A percentile compares a stretch with the other conserved stretches of the same genome.
Evolutionary conservation across 1,284 basidiomycete genomes (phyloP).

Genomic region (Puccinia triticina): DNA sequence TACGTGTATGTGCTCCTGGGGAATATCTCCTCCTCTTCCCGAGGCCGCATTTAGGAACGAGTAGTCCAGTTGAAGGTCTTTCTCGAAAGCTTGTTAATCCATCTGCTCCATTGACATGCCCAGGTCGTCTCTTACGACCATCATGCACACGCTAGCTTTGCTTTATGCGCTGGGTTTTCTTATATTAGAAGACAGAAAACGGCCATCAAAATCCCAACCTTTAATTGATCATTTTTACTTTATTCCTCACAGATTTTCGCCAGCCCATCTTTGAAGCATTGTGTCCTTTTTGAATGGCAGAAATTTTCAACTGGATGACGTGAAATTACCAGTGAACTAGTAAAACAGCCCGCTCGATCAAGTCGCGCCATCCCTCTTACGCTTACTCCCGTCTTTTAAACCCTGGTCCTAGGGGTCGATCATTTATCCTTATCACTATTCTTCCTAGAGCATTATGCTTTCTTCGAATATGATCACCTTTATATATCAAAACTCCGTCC

Average conservation of each 20-base stretch:
- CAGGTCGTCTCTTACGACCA: constrained; percentile 21
- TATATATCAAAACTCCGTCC: constrained; percentile 23
- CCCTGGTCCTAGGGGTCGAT: constrained; percentile 32
- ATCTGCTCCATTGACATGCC: constrained; percentile 25
- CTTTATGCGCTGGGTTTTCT: constrained; percentile 10
- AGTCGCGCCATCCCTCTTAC: constrained; percentile 4
- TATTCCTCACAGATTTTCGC: neutral
- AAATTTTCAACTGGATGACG: neutral
- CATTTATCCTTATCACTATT: neutral
- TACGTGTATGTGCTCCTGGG: constrained; percentile 25
- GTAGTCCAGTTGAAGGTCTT: neutral
- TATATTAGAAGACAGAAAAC: constrained; percentile 9
- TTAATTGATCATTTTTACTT: neutral
- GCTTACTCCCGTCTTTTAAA: constrained; percentile 9
- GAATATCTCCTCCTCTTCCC: constrained; percentile 40
- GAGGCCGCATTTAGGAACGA: neutral
- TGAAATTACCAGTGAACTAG: constrained; percentile 14
- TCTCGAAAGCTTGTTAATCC: constrained; percentile 31
- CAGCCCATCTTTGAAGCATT: neutral
- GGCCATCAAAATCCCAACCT: neutral
- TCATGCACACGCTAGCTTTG: constrained; percentile 21
- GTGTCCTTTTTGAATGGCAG: neutral
- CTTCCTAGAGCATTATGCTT: neutral
- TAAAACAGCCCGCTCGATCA: constrained; percentile 7
- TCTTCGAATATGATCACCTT: constrained; percentile 25